Evolutionary conservation across 2,329 filamentous ascomycete genomes (phyloP), one percentile per base, ranked within the genome.

Genomic region (Aspergillus sp.): DNA sequence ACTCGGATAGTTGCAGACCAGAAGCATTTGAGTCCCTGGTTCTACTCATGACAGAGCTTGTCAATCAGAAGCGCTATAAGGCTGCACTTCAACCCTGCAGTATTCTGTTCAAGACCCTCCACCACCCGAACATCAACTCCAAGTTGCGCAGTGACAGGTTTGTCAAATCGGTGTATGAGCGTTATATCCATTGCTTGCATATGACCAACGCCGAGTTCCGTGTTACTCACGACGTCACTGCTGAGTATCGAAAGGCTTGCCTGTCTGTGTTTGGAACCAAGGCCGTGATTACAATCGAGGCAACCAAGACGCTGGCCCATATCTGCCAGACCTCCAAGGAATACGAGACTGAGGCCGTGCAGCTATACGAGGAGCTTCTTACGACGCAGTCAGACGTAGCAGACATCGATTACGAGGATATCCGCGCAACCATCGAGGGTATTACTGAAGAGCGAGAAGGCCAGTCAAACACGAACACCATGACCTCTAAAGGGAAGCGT

Each of bases 11-110:
- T 13, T 72, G 70, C 59, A 68, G 71, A n/a, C 66, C 66, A 0
- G 74, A 76, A 5, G 74, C 75, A 1, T 69, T 78, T 24, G 71
- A 77, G 60, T 70, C 75, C 1, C 57, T 75, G 7, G 51, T 72
- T 8, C 69, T 74, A 39, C 71, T 78, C 2, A 68, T 70, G 3
- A 73, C 67, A 2, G 74, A 77, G 55, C 65, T 75, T 3, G 72
- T 68, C 64, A 72, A 64, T 44, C 73, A 74, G 55, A 73, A 63
- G 13, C 70, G 67, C 2, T 75, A 73, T 59, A 62, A 68, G 0
- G 75, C 77, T 15, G 74, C 74, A 2, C 53, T 75, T 19, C 57
- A 61, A 0, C 70, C 70, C 45, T 75, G 69, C 60, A 64, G 58
- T 51, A 61, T 73, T 19, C 56, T 77, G 15, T 75, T 76, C 63